These are phyloP conservation scores for Phialocephala sp. DNA, from an alignment of 2,329 filamentous ascomycete genomes.

Conservation along the genomic window DNA sequence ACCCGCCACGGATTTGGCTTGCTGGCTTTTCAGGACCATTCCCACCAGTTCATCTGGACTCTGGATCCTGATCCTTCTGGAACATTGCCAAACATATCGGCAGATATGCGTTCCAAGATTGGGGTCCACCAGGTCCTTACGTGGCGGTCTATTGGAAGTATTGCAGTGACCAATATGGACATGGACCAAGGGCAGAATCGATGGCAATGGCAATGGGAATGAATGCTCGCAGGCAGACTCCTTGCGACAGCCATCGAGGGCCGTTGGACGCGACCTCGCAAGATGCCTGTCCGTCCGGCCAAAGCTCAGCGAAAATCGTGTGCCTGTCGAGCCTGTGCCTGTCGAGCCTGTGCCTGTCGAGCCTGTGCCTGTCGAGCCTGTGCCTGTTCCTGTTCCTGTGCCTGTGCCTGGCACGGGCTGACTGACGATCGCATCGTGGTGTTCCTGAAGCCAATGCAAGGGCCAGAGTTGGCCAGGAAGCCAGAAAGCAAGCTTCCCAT, in stretches of 20 bases:
- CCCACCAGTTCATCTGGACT: constrained; percentile 1
- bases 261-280: too few species aligned
- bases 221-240: background rate
- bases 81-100: background rate
- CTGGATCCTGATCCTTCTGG: background rate
- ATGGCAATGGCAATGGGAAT: too few species aligned
- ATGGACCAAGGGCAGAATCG: background rate
- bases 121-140: too few species aligned
- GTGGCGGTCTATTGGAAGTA: background rate
- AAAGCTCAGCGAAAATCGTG: background rate
- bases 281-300: background rate
- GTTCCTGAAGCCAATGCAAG: constrained; percentile 11
- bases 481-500: background rate
- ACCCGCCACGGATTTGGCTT: too few species aligned
- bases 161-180: background rate
- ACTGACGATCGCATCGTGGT: background rate
- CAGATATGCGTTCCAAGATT: background rate
- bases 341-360: background rate
- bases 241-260: too few species aligned
- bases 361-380: background rate
- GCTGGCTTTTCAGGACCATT: background rate
- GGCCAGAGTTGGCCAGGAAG: background rate
- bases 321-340: background rate
- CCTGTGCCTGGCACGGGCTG: constrained; percentile 10
- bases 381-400: background rate